These are phyloP conservation scores for Vicia villosa DNA, from an alignment of 306 rosid genomes.

Conservation along the genomic window DNA sequence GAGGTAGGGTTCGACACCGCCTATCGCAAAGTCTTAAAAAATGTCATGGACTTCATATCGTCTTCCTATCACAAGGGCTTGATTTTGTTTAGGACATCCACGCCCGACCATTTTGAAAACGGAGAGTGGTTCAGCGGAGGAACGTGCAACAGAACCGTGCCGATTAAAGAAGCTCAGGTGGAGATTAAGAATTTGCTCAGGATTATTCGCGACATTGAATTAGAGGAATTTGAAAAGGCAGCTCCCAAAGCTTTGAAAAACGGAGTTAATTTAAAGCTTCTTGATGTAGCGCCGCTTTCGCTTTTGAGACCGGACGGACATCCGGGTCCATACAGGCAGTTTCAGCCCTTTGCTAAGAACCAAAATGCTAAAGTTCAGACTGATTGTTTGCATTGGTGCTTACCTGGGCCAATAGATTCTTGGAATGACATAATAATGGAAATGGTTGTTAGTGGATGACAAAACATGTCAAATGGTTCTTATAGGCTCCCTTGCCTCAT, in stretches of 20 bases:
- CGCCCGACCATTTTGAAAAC: constrained; percentile 92
- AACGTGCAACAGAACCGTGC: constrained; percentile 69
- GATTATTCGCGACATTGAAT: constrained; percentile 63
- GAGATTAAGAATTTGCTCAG: constrained; percentile 58
- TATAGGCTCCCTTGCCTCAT: constrained; percentile 30
- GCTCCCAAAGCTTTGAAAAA: constrained; percentile 50
- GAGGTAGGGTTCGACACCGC: constrained; percentile 82
- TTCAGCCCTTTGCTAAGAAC: constrained; percentile 66
- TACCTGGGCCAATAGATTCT: constrained; percentile 91
- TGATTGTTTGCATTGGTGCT: constrained; percentile 99
- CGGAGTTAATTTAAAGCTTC: constrained; percentile 72
- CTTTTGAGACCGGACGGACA: constrained; percentile 94
- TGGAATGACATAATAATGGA: constrained; percentile 94
- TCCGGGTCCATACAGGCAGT: constrained; percentile 87
- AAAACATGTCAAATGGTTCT: constrained; percentile 21
- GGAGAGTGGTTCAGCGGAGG: constrained; percentile 98
- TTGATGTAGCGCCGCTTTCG: constrained; percentile 67
- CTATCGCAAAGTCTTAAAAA: constrained; percentile 71
- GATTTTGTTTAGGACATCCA: constrained; percentile 79
- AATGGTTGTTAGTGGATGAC: constrained; percentile 63
- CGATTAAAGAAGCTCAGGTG: constrained; percentile 75
- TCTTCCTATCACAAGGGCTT: constrained; percentile 75
- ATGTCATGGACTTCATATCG: constrained; percentile 61
- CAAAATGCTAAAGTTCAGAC: constrained; percentile 61
- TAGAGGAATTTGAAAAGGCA: constrained; percentile 69